Conservation (phyloP, 2,329 filamentous ascomycete species). For the Botrytis hyacinthi region DNA sequence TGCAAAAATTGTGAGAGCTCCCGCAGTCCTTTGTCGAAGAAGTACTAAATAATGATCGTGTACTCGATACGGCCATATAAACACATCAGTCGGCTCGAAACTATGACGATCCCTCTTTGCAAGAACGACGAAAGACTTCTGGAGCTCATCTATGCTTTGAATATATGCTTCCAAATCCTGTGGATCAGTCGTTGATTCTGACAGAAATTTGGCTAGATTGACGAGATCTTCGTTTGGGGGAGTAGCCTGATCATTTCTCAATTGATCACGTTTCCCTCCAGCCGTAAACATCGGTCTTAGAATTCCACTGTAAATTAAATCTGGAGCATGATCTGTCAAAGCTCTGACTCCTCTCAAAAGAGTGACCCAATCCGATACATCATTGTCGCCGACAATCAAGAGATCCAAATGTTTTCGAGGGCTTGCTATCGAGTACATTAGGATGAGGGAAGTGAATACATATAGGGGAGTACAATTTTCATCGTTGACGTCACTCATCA, state of each 20-base stretch:
- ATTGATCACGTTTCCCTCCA: constrained; percentile 19
- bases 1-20: constrained; percentile 41
- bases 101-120: constrained; percentile 24
- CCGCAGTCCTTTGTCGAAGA: constrained; percentile 38
- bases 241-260: constrained; percentile 28
- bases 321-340: constrained; percentile 37
- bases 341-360: constrained; percentile 41
- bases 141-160: constrained; percentile 40
- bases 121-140: constrained; percentile 37
- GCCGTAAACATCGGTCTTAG: constrained; percentile 29
- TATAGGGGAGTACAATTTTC: constrained; percentile 42
- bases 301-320: constrained; percentile 26
- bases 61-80: constrained; percentile 43
- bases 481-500: constrained; percentile 39
- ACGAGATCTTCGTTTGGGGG: constrained; percentile 19
- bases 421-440: constrained; percentile 41
- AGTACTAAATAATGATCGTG: constrained; percentile 42
- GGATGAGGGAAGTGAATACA: constrained; percentile 43
- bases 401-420: constrained; percentile 40
- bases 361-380: constrained; percentile 42
- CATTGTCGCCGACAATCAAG: constrained; percentile 39
- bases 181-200: constrained; percentile 27
- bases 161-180: constrained; percentile 35
- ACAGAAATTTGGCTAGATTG: constrained; percentile 27
- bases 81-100: constrained; percentile 43